These are phyloP conservation scores for Fusarium sp. DNA, from an alignment of 2,329 filamentous ascomycete genomes.

Conservation along the genomic window DNA sequence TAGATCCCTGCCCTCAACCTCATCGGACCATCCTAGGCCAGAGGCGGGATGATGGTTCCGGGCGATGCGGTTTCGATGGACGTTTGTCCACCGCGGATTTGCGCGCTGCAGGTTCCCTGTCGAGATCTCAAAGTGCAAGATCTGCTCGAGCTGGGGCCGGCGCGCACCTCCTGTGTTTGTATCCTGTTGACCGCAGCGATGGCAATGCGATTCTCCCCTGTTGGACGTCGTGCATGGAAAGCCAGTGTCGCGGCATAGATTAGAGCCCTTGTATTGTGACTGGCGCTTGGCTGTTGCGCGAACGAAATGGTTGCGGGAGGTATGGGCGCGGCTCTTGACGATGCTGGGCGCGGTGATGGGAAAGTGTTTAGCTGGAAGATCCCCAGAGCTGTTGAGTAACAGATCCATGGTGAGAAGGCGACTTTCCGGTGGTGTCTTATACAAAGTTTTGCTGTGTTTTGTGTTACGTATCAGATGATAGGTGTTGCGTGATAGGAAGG, in stretches of 20 bases:
- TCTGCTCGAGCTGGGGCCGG: conserved; percentile 44
- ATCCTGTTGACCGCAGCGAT: conserved; percentile 35
- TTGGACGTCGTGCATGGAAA: conserved; percentile 37
- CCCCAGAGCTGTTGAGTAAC: conserved; percentile 41
- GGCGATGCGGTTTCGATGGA: conserved; percentile 25
- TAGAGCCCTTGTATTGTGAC: conserved; percentile 35
- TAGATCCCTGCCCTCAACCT: conserved; percentile 54
- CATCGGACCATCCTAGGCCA: conserved; percentile 33
- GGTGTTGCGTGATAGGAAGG: conserved; percentile 31
- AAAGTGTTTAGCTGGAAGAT: conserved; percentile 45
- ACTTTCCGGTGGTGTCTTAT: conserved; percentile 15
- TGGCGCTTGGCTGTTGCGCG: conserved; percentile 52
- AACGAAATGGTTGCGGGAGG: conserved; percentile 50
- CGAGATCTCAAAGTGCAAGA: conserved; percentile 31
- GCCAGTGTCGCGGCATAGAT: conserved; percentile 43
- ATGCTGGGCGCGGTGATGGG: conserved; percentile 15
- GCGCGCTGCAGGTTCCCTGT: conserved; percentile 13
- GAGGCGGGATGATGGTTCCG: conserved; percentile 30
- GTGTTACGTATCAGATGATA: conserved; percentile 20
- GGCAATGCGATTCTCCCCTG: conserved; percentile 14
- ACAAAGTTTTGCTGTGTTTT: neutral
- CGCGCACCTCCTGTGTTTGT: conserved; percentile 25
- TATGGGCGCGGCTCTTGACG: conserved; percentile 35
- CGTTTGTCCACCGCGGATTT: conserved; percentile 28
- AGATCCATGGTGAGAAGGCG: conserved; percentile 37